Conservation (phyloP, 257 asterid species). For the Solanum virginianum region DNA sequence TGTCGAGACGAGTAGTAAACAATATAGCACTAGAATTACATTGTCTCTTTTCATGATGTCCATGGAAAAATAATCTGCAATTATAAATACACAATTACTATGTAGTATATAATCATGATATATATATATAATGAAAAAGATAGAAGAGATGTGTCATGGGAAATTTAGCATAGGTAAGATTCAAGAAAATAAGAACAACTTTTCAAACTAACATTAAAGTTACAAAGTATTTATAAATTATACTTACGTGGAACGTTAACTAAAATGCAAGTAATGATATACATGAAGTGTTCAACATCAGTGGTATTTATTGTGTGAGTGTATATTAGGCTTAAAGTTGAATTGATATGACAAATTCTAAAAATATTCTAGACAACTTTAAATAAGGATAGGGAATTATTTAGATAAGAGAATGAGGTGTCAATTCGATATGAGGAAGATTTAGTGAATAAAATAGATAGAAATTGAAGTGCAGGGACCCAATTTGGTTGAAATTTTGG, state of each 20-base stretch:
- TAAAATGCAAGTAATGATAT: background rate
- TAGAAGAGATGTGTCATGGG: background rate
- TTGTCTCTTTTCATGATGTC: background rate
- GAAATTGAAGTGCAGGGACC: conserved; percentile 17
- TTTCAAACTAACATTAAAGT: background rate
- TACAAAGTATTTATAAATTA: background rate
- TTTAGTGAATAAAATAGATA: background rate
- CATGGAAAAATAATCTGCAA: background rate
- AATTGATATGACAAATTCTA: background rate
- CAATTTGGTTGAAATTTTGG: conserved; percentile 24
- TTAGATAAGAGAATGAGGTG: background rate
- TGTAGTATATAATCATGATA: background rate
- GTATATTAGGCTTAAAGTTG: background rate
- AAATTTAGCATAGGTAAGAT: background rate
- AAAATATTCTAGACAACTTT: background rate
- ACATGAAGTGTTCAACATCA: background rate
- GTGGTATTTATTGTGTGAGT: background rate
- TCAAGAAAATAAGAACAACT: background rate
- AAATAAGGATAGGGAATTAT: background rate
- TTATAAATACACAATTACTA: background rate
- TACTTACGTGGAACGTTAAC: background rate
- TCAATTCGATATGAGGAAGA: background rate
- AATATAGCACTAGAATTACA: background rate
- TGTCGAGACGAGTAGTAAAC: background rate
- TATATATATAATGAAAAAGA: background rate